Percentiles rank a stretch among this genome's conserved stretches.
phyloP scores from a whole-genome alignment of 306 rosid species.

The Boehmeria nivea region DNA sequence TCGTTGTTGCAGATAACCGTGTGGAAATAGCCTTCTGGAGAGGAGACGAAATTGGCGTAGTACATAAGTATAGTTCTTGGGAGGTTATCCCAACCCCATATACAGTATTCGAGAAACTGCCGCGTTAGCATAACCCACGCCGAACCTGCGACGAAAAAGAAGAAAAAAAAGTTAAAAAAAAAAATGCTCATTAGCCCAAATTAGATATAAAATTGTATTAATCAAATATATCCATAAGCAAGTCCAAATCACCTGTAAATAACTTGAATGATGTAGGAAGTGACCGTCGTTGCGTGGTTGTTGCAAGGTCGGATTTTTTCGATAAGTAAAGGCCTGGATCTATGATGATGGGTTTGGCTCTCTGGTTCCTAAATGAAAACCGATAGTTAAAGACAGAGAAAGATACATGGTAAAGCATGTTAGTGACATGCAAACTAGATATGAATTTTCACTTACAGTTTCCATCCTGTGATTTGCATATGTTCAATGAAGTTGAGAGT shows the following conservation, averaged over 20 bases:
- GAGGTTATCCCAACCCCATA: constrained; percentile 98
- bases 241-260: constrained; percentile 60
- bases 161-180: background rate
- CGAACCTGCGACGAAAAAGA: constrained; percentile 55
- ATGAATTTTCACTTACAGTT: constrained; percentile 55
- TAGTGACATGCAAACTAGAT: background rate
- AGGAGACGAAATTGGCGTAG: constrained; percentile 81
- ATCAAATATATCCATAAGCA: background rate
- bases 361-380: constrained; percentile 62
- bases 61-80: constrained; percentile 87
- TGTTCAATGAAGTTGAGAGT: constrained; percentile 84
- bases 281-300: constrained; percentile 76
- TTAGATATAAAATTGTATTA: no score
- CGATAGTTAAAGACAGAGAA: background rate
- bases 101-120: constrained; percentile 75
- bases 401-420: constrained; percentile 5
- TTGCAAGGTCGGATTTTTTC: constrained; percentile 72
- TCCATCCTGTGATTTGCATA: constrained; percentile 70
- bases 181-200: background rate
- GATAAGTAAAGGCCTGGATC: constrained; percentile 60
- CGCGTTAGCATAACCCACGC: constrained; percentile 90
- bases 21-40: constrained; percentile 92
- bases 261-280: constrained; percentile 79
- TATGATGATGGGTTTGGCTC: constrained; percentile 84
- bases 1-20: constrained; percentile 76